Evolutionary conservation across 2,329 filamentous ascomycete genomes (phyloP).

Genomic region (Fusarium multiceps): DNA sequence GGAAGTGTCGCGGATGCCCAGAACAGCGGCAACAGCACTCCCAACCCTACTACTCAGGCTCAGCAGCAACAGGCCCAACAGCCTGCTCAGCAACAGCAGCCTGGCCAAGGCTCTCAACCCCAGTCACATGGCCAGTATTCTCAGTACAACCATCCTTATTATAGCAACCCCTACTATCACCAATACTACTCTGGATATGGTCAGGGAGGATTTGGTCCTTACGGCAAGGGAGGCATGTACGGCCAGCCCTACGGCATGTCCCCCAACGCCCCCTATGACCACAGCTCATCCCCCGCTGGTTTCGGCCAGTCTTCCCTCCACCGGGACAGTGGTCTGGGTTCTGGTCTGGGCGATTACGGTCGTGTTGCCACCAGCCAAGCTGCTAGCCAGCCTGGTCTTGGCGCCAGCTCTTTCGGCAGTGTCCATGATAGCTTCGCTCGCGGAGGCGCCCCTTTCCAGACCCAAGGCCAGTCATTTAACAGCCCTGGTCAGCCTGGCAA

Average conservation of each 20-base stretch:
- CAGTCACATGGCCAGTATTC: slow-evolving; percentile 63
- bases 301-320: slow-evolving; percentile 67
- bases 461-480: slow-evolving; percentile 66
- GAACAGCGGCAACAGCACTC: slow-evolving; percentile 90
- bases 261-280: slow-evolving; percentile 67
- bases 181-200: slow-evolving; percentile 68
- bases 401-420: slow-evolving; percentile 62
- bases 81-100: slow-evolving; percentile 58
- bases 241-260: slow-evolving; percentile 68
- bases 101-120: slow-evolving; percentile 57
- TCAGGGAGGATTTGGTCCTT: slow-evolving; percentile 65
- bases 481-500: slow-evolving; percentile 60
- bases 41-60: slow-evolving; percentile 76
- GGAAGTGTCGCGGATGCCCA: slow-evolving; percentile 73
- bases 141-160: slow-evolving; percentile 69
- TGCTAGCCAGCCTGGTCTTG: slow-evolving; percentile 62
- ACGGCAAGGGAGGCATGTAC: slow-evolving; percentile 66
- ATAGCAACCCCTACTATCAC: slow-evolving; percentile 71
- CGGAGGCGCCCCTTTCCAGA: slow-evolving; percentile 64
- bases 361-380: slow-evolving; percentile 63
- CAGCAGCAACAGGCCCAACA: slow-evolving; percentile 60
- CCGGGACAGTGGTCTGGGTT: slow-evolving; percentile 61
- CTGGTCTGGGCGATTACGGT: slow-evolving; percentile 66
- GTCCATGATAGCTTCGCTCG: slow-evolving; percentile 68
- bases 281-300: slow-evolving; percentile 64